phyloP scores from a whole-genome alignment of 306 rosid genomes.

The Cicer arietinum region DNA sequence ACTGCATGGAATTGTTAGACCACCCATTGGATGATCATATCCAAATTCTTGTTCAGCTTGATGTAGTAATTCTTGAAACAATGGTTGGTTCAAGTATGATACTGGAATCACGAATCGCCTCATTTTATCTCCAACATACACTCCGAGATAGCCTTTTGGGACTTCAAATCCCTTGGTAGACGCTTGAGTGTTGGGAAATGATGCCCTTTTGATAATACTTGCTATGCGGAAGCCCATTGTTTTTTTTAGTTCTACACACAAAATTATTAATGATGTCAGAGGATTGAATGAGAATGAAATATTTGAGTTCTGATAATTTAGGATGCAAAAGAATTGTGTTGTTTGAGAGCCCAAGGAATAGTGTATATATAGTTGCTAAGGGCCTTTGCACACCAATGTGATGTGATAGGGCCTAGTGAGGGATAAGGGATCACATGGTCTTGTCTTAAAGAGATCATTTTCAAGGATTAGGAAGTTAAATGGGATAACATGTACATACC shows the following conservation, averaged over 20 bases:
- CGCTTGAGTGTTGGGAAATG: constrained; percentile 19
- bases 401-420: neutral
- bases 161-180: constrained; percentile 27
- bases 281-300: constrained; percentile 19
- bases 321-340: constrained; percentile 29
- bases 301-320: neutral
- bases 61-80: constrained; percentile 43
- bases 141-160: constrained; percentile 41
- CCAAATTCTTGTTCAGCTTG: constrained; percentile 46
- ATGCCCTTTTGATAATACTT: constrained; percentile 2
- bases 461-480: constrained; percentile 26
- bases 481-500: neutral
- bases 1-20: constrained; percentile 50
- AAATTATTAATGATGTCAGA: constrained; percentile 11
- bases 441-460: constrained; percentile 31
- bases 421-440: constrained; percentile 41
- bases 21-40: constrained; percentile 50
- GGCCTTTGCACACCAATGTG: neutral
- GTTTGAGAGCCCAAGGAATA: constrained; percentile 6
- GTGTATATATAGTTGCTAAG: constrained; percentile 41
- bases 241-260: neutral
- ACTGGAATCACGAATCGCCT: constrained; percentile 37
- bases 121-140: constrained; percentile 41
- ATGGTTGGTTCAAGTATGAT: constrained; percentile 42
- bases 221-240: constrained; percentile 40